Evolutionary conservation across 2,329 filamentous ascomycete species (phyloP).

Genomic region (Coniochaeta hoffmannii): DNA sequence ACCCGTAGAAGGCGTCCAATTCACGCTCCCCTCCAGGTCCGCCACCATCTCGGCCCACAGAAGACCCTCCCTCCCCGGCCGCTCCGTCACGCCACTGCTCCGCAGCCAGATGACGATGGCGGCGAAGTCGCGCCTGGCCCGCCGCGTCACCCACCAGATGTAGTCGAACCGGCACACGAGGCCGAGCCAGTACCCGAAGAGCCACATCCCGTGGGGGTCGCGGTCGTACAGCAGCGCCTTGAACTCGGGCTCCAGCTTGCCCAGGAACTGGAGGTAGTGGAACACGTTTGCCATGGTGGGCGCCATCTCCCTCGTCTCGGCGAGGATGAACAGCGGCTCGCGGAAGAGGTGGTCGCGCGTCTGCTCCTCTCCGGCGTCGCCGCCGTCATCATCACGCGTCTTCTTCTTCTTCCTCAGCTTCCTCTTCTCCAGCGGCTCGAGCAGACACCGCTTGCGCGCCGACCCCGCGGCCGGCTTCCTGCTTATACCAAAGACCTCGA

Average conservation of each 20-base stretch:
- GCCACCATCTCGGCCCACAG: constrained; percentile 12
- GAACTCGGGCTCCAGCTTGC: constrained; percentile 11
- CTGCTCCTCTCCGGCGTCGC: background rate
- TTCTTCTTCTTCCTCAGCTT: background rate
- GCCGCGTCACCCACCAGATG: constrained; percentile 14
- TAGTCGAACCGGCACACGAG: constrained; percentile 13
- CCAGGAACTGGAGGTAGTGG: constrained; percentile 14
- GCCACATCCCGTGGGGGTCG: constrained; percentile 15
- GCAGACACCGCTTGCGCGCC: background rate
- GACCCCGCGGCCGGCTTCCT: background rate
- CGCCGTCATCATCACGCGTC: background rate
- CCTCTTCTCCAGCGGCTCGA: background rate
- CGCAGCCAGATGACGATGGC: constrained; percentile 16
- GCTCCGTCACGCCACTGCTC: constrained; percentile 7
- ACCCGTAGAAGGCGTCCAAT: background rate
- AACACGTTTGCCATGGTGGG: constrained; percentile 9
- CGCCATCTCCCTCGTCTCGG: constrained; percentile 10
- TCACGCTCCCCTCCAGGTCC: constrained; percentile 9
- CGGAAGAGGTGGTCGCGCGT: constrained; percentile 11
- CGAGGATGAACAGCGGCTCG: constrained; percentile 11
- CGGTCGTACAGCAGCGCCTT: constrained; percentile 9
- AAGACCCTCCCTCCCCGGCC: constrained; percentile 10
- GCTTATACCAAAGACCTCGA: constrained; percentile 11
- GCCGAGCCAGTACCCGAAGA: constrained; percentile 19
- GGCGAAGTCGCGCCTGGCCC: constrained; percentile 14